Percentiles rank a stretch among this genome's conserved stretches.
Evolutionary conservation across 1,284 basidiomycete species (phyloP).

Genomic region (Papiliotrema laurentii): DNA sequence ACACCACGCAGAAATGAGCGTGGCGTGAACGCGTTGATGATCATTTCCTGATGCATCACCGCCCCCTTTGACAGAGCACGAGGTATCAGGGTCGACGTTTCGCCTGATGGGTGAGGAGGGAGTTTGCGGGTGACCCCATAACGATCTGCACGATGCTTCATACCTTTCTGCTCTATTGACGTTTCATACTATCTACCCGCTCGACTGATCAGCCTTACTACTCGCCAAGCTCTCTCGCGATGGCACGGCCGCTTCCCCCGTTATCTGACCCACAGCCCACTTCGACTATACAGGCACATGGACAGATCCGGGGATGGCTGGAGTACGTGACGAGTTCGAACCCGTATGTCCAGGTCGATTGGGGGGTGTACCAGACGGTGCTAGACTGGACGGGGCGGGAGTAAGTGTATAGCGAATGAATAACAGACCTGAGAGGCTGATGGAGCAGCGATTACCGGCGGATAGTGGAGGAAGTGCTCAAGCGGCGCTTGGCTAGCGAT

Average conservation of each 20-base stretch:
- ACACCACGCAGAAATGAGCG: no score
- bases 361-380: neutral
- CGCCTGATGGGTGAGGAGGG: no score
- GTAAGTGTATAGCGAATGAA: neutral
- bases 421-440: neutral
- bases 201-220: no score
- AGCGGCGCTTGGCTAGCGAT: neutral
- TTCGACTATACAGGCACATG: neutral
- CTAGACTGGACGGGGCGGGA: neutral
- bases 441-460: neutral
- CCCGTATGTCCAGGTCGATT: slow-evolving; percentile 3
- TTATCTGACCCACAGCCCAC: neutral
- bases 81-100: no score
- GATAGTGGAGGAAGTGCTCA: slow-evolving; percentile 1
- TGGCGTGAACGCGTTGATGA: no score
- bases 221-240: no score
- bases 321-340: neutral
- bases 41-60: no score
- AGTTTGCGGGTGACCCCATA: no score
- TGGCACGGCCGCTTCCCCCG: neutral
- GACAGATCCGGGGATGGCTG: slow-evolving; percentile 2
- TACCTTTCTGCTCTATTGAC: no score
- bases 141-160: no score
- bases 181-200: no score
- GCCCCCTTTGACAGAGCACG: no score